Base-by-base conservation (phyloP, 2,329 filamentous ascomycete genomes). In the Colletotrichum sp. region DNA sequence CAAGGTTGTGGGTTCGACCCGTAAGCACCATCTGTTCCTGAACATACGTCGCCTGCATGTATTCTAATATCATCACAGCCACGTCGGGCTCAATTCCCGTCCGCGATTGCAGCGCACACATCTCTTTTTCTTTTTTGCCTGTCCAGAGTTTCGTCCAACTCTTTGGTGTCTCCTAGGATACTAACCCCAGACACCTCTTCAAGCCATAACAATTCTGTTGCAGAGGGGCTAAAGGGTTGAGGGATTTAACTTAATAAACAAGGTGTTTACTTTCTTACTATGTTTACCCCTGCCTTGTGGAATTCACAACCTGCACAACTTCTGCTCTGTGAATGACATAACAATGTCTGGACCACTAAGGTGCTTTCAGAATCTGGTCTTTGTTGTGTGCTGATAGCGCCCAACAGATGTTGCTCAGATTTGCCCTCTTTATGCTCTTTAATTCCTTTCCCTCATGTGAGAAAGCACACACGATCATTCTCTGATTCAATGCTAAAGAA, bases 1-100 rank as follows among this genome's bases (percentile, higher is more conserved):
- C 86, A 88, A 89, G 87, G 87, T 85, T 89, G 87, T 85, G 87
- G 86, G 89, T 90, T 90, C 87, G 87, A 88, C 74, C 70, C 76
- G 34, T 64, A 68, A 63, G 73, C 55, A n/a, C 44, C n/a, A 52
- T 52, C 44, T 19, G n/a, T 13, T 22, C 44, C 44, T 59, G 12
- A 59, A 27, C 3, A 16, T 59, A 59, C 44, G 13, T 59, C 55
- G 12, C 16, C 22, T 59, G 55, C 9, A 59, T n/a, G 8, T 30
- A 8, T 16, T n/a, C 65, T 69, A 63, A 69, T 25, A 39, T 16
- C n/a, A 12, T 11, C 27, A 25, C 57, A 73, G 71, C 71, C 71
- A 73, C 71, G 71, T 73, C 66, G 66, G 71, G 71, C 66, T 73
- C 71, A 70, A 73, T 73, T 73, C 66, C 71, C 66, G 66, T 64